Evolutionary conservation across 148 eudicot genomes (phyloP), one percentile per base, ranked within the genome.

Genomic region (Cornus controversa): DNA sequence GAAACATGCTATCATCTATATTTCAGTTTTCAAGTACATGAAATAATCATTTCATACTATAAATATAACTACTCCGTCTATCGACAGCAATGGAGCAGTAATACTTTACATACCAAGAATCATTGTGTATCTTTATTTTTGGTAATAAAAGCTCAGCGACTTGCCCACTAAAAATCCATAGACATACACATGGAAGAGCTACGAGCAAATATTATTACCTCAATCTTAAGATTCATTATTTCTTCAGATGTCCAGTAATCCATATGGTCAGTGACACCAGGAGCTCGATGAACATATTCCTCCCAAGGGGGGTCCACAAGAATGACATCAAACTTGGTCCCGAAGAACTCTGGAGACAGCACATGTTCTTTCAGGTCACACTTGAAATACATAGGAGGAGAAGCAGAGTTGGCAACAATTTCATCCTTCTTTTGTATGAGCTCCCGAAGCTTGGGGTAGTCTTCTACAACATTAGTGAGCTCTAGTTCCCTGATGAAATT

Each of bases 301-400:
- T 96, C 98, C 99, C 98, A 93, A 45, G 99, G 99, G 10, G 98
- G 98, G 63, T 96, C 99, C 69, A 93, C 90, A 53, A 96, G 94
- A 87, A 96, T 96, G 62, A 96, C 99, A 81, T 96, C 98, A 90
- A 96, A 96, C 85, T 96, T 96, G 69, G 98, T 93, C 58, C 96
- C 98, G 78, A 93, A 93, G 72, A 90, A 86, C 65, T 96, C 99
- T 3, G 96, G 90, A 25, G 98, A 86, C 68, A 96, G 83, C 65
- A 78, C 93, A 83, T 90, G 91, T 57, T 93, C 99, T 23, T 79
- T 90, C 75, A 95, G 86, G 73, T 95, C 99, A 75, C 94, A 90
- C 81, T 91, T 93, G 70, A 84, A 82, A 82, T 93, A 96, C 94
- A 96, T 89, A 23, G 99, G 98, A 83, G 97, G 74, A 65, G 97